phyloP scores from a whole-genome alignment of 2,329 filamentous ascomycete species.

The Cordyceps militaris region DNA sequence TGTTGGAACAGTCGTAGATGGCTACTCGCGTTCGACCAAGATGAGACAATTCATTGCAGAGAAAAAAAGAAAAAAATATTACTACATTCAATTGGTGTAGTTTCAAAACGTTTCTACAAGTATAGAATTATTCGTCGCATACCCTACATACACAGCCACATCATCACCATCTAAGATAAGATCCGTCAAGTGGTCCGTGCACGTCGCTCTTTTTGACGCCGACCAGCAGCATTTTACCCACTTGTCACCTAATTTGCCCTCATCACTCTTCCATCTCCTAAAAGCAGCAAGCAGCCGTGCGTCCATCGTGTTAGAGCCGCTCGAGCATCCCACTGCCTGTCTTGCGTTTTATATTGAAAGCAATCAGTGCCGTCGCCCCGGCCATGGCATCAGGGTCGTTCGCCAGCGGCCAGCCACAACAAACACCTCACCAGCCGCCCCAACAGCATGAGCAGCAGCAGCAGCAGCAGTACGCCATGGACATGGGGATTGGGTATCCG shows the following conservation, averaged over 20 bases:
- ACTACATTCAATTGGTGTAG: too few species aligned
- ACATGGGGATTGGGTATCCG: background rate
- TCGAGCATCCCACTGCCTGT: background rate
- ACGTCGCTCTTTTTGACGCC: constrained; percentile 10
- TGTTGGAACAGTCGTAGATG: too few species aligned
- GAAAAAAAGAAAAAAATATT: too few species aligned
- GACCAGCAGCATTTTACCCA: background rate
- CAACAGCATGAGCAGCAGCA: constrained; percentile 19
- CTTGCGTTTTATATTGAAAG: background rate
- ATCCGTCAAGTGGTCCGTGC: constrained; percentile 4
- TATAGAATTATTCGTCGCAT: background rate
- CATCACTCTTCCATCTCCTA: background rate
- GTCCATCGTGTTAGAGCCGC: background rate
- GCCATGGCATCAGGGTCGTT: constrained; percentile 6
- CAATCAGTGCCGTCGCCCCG: background rate
- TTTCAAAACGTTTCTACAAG: too few species aligned
- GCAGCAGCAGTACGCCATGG: constrained; percentile 9
- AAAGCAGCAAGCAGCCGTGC: constrained; percentile 9
- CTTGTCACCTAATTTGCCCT: constrained; percentile 1
- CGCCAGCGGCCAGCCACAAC: constrained; percentile 1
- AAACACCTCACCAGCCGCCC: constrained; percentile 17
- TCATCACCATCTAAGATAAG: background rate
- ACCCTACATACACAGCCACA: background rate
- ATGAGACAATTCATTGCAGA: too few species aligned
- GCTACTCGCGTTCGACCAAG: too few species aligned